Evolutionary conservation across 805 yeast genomes (phyloP).

Genomic region (Candida boleticola): DNA sequence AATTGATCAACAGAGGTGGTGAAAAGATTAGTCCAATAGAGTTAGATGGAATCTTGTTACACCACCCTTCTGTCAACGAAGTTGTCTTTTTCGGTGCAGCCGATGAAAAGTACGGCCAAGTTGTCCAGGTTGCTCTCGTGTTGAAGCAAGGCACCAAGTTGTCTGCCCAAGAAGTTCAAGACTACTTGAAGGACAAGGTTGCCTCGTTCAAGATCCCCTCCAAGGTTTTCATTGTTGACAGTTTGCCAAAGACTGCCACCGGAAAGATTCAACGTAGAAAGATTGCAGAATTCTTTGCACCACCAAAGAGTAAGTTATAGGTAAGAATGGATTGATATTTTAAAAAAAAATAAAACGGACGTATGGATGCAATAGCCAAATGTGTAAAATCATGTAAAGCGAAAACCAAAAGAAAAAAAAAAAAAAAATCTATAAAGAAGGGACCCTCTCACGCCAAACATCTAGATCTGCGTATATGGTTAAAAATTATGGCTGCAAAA

Average conservation of each 20-base stretch:
- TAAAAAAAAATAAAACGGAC: background rate
- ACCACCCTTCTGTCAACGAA: constrained; percentile 61
- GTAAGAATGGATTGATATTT: background rate
- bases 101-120: constrained; percentile 69
- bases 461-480: too few species aligned
- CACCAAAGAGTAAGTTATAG: constrained; percentile 31
- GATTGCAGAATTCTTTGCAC: constrained; percentile 52
- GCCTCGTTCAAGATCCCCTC: constrained; percentile 62
- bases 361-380: too few species aligned
- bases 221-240: constrained; percentile 54
- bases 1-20: constrained; percentile 74
- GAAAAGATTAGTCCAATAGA: constrained; percentile 77
- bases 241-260: constrained; percentile 73
- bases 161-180: constrained; percentile 43
- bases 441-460: too few species aligned
- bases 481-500: too few species aligned
- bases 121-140: constrained; percentile 69
- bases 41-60: constrained; percentile 58
- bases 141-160: constrained; percentile 39
- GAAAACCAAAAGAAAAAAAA: too few species aligned
- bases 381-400: too few species aligned
- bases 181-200: constrained; percentile 44
- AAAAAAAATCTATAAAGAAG: too few species aligned
- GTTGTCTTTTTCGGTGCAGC: constrained; percentile 71
- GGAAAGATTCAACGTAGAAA: constrained; percentile 73